Conservation (phyloP, 169 alveolate species). For the Besnoitia besnoiti region DNA sequence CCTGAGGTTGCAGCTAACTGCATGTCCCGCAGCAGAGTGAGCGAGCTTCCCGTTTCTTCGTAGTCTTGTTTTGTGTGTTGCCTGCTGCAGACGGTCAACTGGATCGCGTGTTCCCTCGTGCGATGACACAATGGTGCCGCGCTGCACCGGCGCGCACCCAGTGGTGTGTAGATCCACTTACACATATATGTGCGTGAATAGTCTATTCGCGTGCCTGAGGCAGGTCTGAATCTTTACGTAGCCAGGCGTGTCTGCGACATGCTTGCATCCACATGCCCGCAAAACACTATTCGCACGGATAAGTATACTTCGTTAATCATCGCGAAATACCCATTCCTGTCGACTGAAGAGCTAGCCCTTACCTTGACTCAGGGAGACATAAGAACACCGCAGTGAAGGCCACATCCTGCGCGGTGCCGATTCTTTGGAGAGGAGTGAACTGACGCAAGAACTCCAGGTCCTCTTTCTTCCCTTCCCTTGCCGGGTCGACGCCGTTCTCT, state of each 20-base stretch:
- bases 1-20: no score
- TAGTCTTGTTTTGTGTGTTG: no score
- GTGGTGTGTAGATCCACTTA: no score
- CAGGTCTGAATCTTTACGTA: background rate
- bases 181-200: no score
- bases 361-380: constrained; percentile 61
- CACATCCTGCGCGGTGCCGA: constrained; percentile 51
- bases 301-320: background rate
- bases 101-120: no score
- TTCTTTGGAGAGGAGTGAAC: constrained; percentile 48
- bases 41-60: no score
- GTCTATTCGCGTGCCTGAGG: background rate
- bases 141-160: no score
- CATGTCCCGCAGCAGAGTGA: no score
- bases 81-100: no score
- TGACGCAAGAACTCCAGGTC: background rate
- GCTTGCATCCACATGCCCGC: background rate
- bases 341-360: background rate
- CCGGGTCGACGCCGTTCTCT: no score
- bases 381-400: constrained; percentile 43
- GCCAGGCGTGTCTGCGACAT: background rate
- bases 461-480: background rate
- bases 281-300: background rate
- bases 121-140: no score
- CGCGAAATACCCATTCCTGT: background rate